These are phyloP conservation scores for Macrotyloma uniflorum DNA, from an alignment of 306 rosid species.

Conservation along the genomic window DNA sequence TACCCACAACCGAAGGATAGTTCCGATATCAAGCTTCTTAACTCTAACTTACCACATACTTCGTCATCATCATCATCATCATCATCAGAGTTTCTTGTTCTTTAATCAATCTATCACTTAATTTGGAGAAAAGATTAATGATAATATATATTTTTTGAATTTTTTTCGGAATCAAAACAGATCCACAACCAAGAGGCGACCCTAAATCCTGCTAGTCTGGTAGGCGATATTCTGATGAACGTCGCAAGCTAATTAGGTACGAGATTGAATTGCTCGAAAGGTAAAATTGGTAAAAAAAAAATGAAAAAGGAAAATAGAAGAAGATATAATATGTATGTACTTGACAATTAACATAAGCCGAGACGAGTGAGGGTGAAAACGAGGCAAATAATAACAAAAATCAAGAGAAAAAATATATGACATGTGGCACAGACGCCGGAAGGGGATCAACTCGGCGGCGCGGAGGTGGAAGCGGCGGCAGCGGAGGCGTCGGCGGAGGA, in stretches of 20 bases:
- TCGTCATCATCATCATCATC: background rate
- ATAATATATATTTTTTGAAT: too few species aligned
- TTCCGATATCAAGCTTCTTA: background rate
- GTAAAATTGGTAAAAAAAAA: background rate
- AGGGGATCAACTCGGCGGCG: conserved; percentile 55
- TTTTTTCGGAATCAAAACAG: background rate
- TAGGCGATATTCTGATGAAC: background rate
- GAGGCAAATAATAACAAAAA: conserved; percentile 21
- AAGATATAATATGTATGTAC: conserved; percentile 17
- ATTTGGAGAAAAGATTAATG: background rate
- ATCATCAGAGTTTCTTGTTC: background rate
- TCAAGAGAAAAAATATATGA: background rate
- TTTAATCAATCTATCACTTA: background rate
- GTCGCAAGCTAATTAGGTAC: background rate
- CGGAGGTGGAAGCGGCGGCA: conserved; percentile 26
- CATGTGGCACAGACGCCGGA: background rate
- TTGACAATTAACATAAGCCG: background rate
- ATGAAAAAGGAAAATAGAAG: background rate
- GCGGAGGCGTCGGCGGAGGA: conserved; percentile 11
- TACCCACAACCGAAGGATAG: background rate
- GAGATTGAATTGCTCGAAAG: conserved; percentile 30
- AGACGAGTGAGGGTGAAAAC: background rate
- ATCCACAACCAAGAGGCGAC: background rate
- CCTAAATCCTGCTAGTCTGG: background rate
- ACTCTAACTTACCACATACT: background rate